phyloP scores from a whole-genome alignment of 768 basidiomycete species.

The Amanita pseudoporphyria region DNA sequence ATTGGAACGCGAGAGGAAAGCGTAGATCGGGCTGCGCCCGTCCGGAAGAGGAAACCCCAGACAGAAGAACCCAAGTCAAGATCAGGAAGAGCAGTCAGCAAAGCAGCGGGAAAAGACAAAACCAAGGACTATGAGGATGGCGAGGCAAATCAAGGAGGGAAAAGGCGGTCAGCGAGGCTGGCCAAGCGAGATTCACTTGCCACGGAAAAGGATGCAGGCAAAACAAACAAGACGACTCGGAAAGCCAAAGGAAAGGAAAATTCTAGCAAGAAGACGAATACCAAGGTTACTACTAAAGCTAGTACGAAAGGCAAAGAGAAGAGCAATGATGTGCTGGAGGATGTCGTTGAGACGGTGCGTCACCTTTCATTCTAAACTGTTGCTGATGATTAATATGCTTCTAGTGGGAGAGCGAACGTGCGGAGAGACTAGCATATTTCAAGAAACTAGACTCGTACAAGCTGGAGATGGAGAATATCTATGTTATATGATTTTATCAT shows the following conservation, averaged over 20 bases:
- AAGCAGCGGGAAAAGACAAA: not conserved
- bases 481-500: not conserved
- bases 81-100: not conserved
- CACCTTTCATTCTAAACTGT: not conserved
- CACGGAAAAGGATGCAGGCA: not conserved
- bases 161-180: conserved; percentile 4
- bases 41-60: not conserved
- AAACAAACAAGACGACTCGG: not conserved
- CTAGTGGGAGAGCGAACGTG: conserved; percentile 5
- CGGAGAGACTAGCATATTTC: conserved; percentile 1
- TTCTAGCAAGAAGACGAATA: not conserved
- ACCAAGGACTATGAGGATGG: no score
- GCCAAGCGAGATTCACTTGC: not conserved
- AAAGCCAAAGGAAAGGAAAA: conserved; percentile 8
- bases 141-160: not conserved
- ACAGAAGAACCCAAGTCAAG: not conserved
- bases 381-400: not conserved
- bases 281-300: not conserved
- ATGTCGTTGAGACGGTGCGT: not conserved
- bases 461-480: conserved; percentile 5
- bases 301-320: not conserved
- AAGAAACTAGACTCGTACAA: conserved; percentile 5
- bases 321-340: not conserved
- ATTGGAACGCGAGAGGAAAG: not conserved
- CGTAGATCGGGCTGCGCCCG: not conserved